Evolutionary conservation across 306 rosid species (phyloP).

Genomic region (Quercus bicolor): DNA sequence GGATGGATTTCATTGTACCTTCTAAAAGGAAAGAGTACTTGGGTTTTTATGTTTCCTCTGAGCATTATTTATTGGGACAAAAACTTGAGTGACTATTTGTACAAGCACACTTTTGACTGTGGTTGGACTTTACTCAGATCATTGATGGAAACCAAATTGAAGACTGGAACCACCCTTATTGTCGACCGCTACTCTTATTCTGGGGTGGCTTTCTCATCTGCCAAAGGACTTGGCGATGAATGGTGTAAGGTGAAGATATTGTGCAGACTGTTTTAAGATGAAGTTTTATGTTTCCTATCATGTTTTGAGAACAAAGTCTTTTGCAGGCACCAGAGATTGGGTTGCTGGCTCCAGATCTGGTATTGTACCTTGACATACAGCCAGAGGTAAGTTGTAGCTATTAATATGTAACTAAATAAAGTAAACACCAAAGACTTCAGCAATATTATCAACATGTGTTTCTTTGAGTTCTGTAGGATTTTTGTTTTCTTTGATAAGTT

Average conservation of each 20-base stretch:
- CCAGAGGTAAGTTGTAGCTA: conserved; percentile 59
- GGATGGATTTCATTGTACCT: too few species aligned
- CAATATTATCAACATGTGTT: not conserved
- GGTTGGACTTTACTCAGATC: conserved; percentile 42
- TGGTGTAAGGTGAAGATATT: conserved; percentile 80
- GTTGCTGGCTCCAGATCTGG: conserved; percentile 77
- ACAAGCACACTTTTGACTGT: not conserved
- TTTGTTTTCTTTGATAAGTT: not conserved
- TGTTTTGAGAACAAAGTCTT: conserved; percentile 10
- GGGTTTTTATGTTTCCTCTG: not conserved
- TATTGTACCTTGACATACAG: conserved; percentile 72
- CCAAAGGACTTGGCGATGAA: conserved; percentile 78
- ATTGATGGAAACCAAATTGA: conserved; percentile 80
- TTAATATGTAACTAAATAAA: not conserved
- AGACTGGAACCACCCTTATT: conserved; percentile 78
- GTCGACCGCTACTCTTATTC: conserved; percentile 96
- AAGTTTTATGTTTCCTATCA: conserved; percentile 1
- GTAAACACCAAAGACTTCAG: not conserved
- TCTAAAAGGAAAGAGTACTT: not conserved
- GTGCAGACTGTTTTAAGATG: not conserved
- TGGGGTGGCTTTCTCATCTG: conserved; percentile 91
- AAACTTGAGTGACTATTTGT: not conserved
- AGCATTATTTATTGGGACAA: not conserved
- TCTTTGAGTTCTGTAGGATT: not conserved
- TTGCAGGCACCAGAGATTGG: conserved; percentile 88